Base-by-base conservation (phyloP, 805 yeast species). In the Cyberlindnera meyerae region DNA sequence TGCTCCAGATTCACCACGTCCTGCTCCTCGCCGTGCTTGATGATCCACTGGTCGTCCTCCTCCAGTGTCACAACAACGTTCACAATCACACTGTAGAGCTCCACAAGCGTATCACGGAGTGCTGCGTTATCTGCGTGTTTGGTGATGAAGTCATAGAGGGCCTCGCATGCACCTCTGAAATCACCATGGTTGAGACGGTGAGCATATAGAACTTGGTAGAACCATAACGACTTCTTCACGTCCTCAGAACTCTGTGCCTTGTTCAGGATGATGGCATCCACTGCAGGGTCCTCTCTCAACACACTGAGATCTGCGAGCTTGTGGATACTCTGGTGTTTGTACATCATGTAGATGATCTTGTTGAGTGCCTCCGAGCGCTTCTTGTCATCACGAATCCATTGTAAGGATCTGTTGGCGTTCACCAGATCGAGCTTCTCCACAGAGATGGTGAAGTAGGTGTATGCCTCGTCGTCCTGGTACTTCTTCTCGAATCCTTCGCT, bases 111-210 rank as follows among this genome's bases (percentile, higher is more conserved):
- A 11, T 48, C 33, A 15, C 41, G 27, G 18, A 38, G 21, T 3
- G 28, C 37, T 16, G 43, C 31, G 24, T 42, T 34, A 4, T 31
- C 29, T 2, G 39, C 11, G 14, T 29, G 4, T 26, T 35, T 39
- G 39, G 45, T 42, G n/a, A 68, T 67, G 42, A 63, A 67, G 26
- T 68, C 58, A 41, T 68, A 66, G 25, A 70, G 40, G 4, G 73
- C 57, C 40, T 70, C 72, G 18, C 61, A 53, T 2, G 73, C 66
- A 15, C 75, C 76, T 37, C 82, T 60, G 37, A 54, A 66, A 51
- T 77, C 72, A 5, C 73, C 76, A 24, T 67, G 66, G 33, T 62
- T 63, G 25, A 70, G 51, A 40, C 79, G 62, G 65, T 78, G 69
- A 0, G 77, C 55, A 45, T 73, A 75, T 31, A 73, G 58, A 13